Base-by-base conservation (phyloP, 345 rosid species). In the Noccaea caerulescens region DNA sequence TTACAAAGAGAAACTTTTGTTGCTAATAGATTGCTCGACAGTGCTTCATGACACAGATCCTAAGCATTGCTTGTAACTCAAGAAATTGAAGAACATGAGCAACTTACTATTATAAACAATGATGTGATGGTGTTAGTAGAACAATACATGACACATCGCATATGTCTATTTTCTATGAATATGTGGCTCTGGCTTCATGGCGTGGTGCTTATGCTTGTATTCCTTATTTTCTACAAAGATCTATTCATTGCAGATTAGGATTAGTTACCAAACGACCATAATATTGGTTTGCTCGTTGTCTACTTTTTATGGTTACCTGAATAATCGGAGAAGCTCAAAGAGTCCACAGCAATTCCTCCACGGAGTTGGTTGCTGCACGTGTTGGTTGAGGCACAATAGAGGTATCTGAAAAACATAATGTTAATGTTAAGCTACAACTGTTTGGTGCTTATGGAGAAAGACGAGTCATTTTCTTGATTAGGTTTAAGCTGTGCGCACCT, bases 301-400 rank as follows among this genome's bases (percentile, higher is more conserved):
- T 3, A 12, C 1, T 36, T 8, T 36, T 43, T 1, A 12, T 50
- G 3, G 25, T 60, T 16, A 10, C 53, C 36, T 63, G 23, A 13
- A 1, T 10, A 11, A 36, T 10, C 82, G 51, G 51, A 92, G 82
- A 73, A 82, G 83, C 20, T 84, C 80, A 42, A 92, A 75, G 53
- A 86, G 83, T 59, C 96, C 96, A 33, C 96, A 92, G 65, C 96
- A 92, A 69, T 83, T 84, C 75, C 63, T 86, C 92, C 96, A 92
- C 0, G 91, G 84, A 58, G 89, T 72, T 66, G 54, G 53, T 65
- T 64, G 58, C 43, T 2, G 36, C 51, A 10, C 3, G 0, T 56
- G 55, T 45, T 61, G 65, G 65, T 62, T 30, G 8, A 4, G 52
- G 20, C 69, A 10, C 46, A 75, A 8, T 18, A 69, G 64, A 62